Conservation (phyloP, 768 basidiomycete genomes). For the Cubamyces sp. region DNA sequence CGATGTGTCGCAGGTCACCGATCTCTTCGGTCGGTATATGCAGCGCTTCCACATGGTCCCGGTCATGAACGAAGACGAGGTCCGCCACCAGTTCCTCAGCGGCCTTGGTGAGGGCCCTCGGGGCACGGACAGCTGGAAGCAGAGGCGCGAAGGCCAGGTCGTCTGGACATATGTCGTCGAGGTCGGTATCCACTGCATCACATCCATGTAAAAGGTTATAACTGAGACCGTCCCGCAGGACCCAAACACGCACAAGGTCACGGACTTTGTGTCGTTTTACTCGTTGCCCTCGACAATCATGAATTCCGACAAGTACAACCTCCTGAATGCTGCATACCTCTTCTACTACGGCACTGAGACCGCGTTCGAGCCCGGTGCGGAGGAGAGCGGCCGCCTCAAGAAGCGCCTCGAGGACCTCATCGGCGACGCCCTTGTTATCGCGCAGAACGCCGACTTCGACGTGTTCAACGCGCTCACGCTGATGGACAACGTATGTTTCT, state of each 20-base stretch:
- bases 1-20: slow-evolving; percentile 73
- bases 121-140: slow-evolving; percentile 49
- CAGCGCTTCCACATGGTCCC: slow-evolving; percentile 84
- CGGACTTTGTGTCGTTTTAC: slow-evolving; percentile 97
- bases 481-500: slow-evolving; percentile 88
- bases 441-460: slow-evolving; percentile 87
- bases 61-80: slow-evolving; percentile 73
- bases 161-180: slow-evolving; percentile 97
- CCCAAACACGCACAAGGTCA: slow-evolving; percentile 78
- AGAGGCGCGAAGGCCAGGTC: slow-evolving; percentile 73
- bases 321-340: slow-evolving; percentile 91
- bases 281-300: slow-evolving; percentile 95
- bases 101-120: slow-evolving; percentile 66
- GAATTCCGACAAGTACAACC: slow-evolving; percentile 65
- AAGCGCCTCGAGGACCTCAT: slow-evolving; percentile 72
- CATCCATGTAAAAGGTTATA: not conserved
- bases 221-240: slow-evolving; percentile 53
- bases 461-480: slow-evolving; percentile 95
- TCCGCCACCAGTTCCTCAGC: slow-evolving; percentile 85
- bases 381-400: slow-evolving; percentile 66
- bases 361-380: slow-evolving; percentile 63
- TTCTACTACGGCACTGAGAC: slow-evolving; percentile 92
- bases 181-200: slow-evolving; percentile 45
- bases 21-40: slow-evolving; percentile 79
- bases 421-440: slow-evolving; percentile 79